Percentiles rank a stretch among this genome's conserved stretches.
Conservation (phyloP, 169 alveolate genomes). For the Babesia ovis region DNA sequence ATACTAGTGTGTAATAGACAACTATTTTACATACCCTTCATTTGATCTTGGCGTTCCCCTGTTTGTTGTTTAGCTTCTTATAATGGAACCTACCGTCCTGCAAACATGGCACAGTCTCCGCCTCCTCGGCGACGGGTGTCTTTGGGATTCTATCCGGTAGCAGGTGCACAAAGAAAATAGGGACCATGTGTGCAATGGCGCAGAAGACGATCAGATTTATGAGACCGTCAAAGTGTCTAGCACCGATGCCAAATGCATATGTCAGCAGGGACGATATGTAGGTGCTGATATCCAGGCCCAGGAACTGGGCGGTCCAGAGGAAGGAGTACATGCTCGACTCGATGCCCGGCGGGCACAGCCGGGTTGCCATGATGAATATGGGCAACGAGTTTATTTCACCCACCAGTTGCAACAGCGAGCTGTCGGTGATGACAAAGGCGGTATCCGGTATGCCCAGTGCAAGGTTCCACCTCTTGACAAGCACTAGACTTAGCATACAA, state of each 20-base stretch:
- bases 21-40: not conserved
- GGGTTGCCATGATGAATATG: conserved; percentile 80
- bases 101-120: conserved; percentile 25
- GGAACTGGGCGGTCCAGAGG: conserved; percentile 78
- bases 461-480: conserved; percentile 79
- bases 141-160: conserved; percentile 64
- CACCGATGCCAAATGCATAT: conserved; percentile 71
- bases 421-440: conserved; percentile 83
- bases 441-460: conserved; percentile 78
- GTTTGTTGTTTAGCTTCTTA: not conserved
- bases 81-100: not conserved
- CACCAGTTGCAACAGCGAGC: conserved; percentile 78
- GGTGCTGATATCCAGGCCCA: conserved; percentile 82
- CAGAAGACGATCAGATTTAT: conserved; percentile 69
- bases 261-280: conserved; percentile 78
- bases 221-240: conserved; percentile 72
- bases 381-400: conserved; percentile 85
- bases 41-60: not conserved
- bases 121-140: conserved; percentile 33
- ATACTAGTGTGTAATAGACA: not conserved
- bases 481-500: conserved; percentile 75
- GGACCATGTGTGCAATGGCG: conserved; percentile 70
- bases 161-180: conserved; percentile 66
- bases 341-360: conserved; percentile 85
- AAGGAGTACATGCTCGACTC: conserved; percentile 86